Evolutionary conservation across 2,329 filamentous ascomycete species (phyloP), one percentile per base, ranked within the genome.

Genomic region (Trichoderma arundinaceum): DNA sequence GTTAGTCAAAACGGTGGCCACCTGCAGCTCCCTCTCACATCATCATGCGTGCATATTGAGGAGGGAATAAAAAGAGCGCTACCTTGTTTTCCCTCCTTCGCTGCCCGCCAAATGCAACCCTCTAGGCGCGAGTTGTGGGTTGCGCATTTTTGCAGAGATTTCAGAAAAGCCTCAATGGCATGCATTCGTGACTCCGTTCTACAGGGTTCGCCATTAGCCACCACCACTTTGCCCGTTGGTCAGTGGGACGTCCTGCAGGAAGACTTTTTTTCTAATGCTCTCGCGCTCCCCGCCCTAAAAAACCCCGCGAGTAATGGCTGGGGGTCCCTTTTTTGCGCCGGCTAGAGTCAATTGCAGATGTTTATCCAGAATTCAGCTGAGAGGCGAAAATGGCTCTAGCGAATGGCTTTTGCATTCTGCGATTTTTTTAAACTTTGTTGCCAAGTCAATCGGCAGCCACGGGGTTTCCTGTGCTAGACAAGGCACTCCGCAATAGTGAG

Each of bases 131-230:
- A 48, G 13, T 22, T 54, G 60, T 53, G 60, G 60, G 60, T 15
- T 44, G 58, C 58, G 57, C 57, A 51, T 32, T 51, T 49, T 52
- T 61, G 48, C 59, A 53, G n/a, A 52, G 38, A 17, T 41, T 46
- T 48, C 33, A 57, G 51, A 64, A 64, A 64, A 64, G 61, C 61
- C 61, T 57, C 61, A 64, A 43, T 22, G 61, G 43, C 61, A 22
- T 44, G 48, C 49, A 38, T 46, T 44, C 19, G 53, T 41, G 12
- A 35, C 43, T 59, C 41, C 56, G 56, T 59, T 38, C 17, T 59
- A 48, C 56, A 62, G 59, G 59, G 59, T 62, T 62, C 59, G 46
- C 43, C 19, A 43, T 60, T 60, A 60, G 57, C 28, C 48, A 51
- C 48, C 22, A 32, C 22, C 48, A n/a, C 32, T 39, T 44, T n/a